These are phyloP conservation scores for Chaetomium sp. DNA, from an alignment of 2,329 filamentous ascomycete species.

Conservation along the genomic window DNA sequence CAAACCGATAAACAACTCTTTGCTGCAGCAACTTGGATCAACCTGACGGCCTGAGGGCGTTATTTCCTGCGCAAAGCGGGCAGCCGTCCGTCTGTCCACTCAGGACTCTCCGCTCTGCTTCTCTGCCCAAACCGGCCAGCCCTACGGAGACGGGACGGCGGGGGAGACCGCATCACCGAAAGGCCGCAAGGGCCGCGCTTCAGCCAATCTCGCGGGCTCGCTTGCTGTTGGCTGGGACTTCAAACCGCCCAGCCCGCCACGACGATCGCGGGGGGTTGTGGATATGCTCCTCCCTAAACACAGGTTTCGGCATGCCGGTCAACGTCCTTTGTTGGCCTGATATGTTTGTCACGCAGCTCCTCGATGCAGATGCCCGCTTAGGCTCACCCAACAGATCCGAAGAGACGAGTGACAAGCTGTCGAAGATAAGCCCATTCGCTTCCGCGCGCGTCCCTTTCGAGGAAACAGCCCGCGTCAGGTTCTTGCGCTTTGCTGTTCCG, in stretches of 20 bases:
- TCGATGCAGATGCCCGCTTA: no score
- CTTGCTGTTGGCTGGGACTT: neutral
- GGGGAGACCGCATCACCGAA: neutral
- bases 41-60: neutral
- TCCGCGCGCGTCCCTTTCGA: no score
- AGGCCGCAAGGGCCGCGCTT: neutral
- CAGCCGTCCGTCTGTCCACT: no score
- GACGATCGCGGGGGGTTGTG: neutral
- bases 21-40: neutral
- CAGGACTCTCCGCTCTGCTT: neutral
- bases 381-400: no score
- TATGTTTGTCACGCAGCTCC: neutral
- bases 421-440: no score
- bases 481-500: no score
- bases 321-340: neutral
- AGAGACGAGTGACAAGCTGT: no score
- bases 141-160: slow-evolving; percentile 1
- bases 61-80: neutral
- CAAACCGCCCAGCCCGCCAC: neutral
- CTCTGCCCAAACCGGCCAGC: slow-evolving; percentile 7
- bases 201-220: slow-evolving; percentile 1
- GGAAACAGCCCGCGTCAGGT: no score
- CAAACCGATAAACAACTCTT: neutral
- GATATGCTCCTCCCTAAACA: no score
- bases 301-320: no score